A percentile compares a stretch with the other conserved stretches of the same genome.
phyloP scores from a whole-genome alignment of 306 rosid genomes.

The Cucumis hystrix region DNA sequence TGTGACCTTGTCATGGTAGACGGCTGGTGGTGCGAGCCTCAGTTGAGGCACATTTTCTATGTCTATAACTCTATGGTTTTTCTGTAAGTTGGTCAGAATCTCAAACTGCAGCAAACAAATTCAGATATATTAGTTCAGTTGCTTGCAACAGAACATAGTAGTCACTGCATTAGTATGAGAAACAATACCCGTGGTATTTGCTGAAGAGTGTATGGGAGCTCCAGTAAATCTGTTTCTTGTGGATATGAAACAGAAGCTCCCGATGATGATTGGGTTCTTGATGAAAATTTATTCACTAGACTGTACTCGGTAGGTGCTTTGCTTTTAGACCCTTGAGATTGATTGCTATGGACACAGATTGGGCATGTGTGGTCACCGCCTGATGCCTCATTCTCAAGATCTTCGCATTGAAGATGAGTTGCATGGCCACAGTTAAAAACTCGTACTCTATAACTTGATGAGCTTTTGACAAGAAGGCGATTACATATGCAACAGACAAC shows the following conservation, averaged over 20 bases:
- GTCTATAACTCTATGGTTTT: slow-evolving; percentile 57
- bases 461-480: slow-evolving; percentile 47
- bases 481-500: slow-evolving; percentile 61
- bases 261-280: slow-evolving; percentile 34
- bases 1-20: slow-evolving; percentile 83
- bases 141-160: slow-evolving; percentile 6
- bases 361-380: slow-evolving; percentile 53
- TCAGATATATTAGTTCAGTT: slow-evolving; percentile 9
- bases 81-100: slow-evolving; percentile 66
- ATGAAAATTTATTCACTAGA: slow-evolving; percentile 36
- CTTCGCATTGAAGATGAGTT: slow-evolving; percentile 79
- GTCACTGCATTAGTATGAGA: not conserved
- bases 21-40: slow-evolving; percentile 87
- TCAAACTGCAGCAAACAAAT: slow-evolving; percentile 64
- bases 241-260: slow-evolving; percentile 37
- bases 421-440: slow-evolving; percentile 94
- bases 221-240: slow-evolving; percentile 47
- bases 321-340: slow-evolving; percentile 52
- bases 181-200: slow-evolving; percentile 67
- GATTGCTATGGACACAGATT: slow-evolving; percentile 62
- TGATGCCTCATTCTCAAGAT: slow-evolving; percentile 40
- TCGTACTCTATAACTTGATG: slow-evolving; percentile 50
- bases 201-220: slow-evolving; percentile 41
- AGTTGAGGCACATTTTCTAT: slow-evolving; percentile 68
- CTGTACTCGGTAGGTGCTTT: slow-evolving; percentile 47